These are phyloP conservation scores for Arachnopeziza araneosa DNA, from an alignment of 2,329 filamentous ascomycete genomes.

Conservation along the genomic window DNA sequence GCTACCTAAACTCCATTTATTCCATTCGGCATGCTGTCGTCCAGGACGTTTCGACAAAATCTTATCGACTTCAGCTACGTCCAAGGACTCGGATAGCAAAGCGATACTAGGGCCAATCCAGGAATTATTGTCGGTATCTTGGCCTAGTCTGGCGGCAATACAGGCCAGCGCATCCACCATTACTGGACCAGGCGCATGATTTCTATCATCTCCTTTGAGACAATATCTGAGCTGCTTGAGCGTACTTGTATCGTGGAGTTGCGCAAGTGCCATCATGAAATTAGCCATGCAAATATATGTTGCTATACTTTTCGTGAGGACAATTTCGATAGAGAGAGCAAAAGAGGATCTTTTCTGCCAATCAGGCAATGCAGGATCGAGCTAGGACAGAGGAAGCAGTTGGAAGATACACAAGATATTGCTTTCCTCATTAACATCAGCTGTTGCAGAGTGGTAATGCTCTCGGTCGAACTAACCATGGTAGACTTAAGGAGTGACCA, in stretches of 20 bases:
- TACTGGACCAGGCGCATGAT: not conserved
- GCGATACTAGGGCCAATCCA: not conserved
- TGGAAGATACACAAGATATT: not conserved
- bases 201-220: not conserved
- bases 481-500: not conserved
- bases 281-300: not conserved
- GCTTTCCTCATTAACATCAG: not conserved
- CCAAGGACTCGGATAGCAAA: not conserved
- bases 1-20: not conserved
- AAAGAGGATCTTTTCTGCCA: not conserved
- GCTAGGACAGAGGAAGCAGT: not conserved
- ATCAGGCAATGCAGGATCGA: not conserved
- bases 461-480: not conserved
- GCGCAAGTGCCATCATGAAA: not conserved
- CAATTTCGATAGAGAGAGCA: not conserved
- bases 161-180: not conserved
- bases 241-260: not conserved
- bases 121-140: not conserved
- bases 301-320: not conserved
- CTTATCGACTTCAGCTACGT: not conserved
- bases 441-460: not conserved
- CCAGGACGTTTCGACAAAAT: not conserved
- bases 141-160: not conserved
- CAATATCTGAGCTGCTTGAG: not conserved
- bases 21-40: not conserved